Evolutionary conservation across 805 yeast species (phyloP), one percentile per base, ranked within the genome.

Genomic region (baker's yeast (Saccharomyces cerevisiae)): DNA sequence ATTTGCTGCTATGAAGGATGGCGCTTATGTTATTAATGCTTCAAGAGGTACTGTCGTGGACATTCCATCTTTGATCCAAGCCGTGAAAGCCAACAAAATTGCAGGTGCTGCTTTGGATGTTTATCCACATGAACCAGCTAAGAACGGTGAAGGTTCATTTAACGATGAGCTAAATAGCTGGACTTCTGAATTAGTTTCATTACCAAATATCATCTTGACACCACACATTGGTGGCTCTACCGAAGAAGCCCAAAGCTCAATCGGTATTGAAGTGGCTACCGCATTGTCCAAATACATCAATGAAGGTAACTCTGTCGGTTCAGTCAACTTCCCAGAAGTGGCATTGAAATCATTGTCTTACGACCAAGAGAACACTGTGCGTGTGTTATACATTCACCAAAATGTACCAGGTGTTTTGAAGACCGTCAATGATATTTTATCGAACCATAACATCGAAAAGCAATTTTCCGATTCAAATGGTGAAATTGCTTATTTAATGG

Each of bases 211-310:
- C 58, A 90, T 94, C 61, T 79, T 94, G 67, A 85, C 98, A 53
- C 99, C 99, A 32, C 99, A 94, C 70, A 94, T 94, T 64, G 99
- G 99, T 75, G 99, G 99, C 62, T 90, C 97, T 51, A 94, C 99
- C 49, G 98, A 92, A 74, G 99, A 94, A 78, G 99, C 99, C 41
- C 99, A 94, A 79, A 80, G 88, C 54, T 96, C 98, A 46, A 94
- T 94, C 68, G 99, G 99, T 76, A 78, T 92, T 57, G 99, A 94
- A 77, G 99, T 94, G 57, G 89, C 85, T 57, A 78, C 86, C 48
- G 84, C 96, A 43, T 79, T 94, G 66, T 79, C 91, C 60, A 89
- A 88, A 70, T 94, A 90, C 77, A 87, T 94, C 72, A 92, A 91
- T 75, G 98, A 92, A 78, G 99, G 99, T 78, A 79, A 83, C 66